Base-by-base conservation (phyloP, 306 rosid genomes). In the Quercus variabilis region DNA sequence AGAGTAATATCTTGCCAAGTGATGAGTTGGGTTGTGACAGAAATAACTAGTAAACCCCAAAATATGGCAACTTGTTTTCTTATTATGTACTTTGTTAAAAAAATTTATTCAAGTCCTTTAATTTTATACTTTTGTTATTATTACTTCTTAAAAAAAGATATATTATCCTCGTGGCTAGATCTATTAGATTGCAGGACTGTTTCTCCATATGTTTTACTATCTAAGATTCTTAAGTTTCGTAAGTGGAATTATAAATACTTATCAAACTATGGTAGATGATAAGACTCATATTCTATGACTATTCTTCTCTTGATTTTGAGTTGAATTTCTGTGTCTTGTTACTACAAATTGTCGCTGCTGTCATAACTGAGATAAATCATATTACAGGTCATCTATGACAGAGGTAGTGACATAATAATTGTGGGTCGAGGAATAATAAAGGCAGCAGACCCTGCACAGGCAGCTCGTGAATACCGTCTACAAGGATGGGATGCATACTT, bases 401-500 rank as follows among this genome's bases (percentile, higher is more conserved):
- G 97, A 85, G 97, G 97, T 20, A 94, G 97, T 58, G 97, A 94
- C 84, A 84, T 92, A 56, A 92, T 92, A 73, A 92, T 92, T 0
- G 98, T 91, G 20, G 98, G 98, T 6, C 97, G 92, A 1, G 93
- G 97, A 78, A 94, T 94, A 71, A 89, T 94, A 76, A 94, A 92
- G 88, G 97, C 94, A 8, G 81, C 79, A 75, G 90, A 92, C 82
- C 97, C 97, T 4, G 90, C 91, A 0, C 90, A 89, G 74, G 89
- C 86, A 56, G 97, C 97, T 78, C 89, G 78, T 0, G 94, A 92
- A 76, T 94, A 94, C 80, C 89, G 97, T 64, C 57, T 88, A 76
- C 90, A 89, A 85, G 97, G 97, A 79, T 94, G 98, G 97, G 86
- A 87, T 54, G 97, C 94, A 31, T 94, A 91, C 79, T 75, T 92